Conservation (phyloP, 169 alveolate species). For the Condylostoma magnum region DNA sequence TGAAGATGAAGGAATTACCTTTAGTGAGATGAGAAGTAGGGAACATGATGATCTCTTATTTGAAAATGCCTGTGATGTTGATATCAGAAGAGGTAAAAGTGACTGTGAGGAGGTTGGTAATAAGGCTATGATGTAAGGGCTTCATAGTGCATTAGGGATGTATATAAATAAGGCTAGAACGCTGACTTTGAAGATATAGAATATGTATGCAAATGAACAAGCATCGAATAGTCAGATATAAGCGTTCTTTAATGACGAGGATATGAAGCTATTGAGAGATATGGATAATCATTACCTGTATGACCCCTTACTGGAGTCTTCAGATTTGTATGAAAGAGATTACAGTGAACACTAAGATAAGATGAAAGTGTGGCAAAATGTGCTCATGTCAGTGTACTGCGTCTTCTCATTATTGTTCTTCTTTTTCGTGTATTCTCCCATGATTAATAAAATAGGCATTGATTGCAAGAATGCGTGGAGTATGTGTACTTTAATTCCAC, state of each 20-base stretch:
- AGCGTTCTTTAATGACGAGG: not conserved
- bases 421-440: conserved; percentile 20
- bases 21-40: conserved; percentile 7
- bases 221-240: not conserved
- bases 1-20: not conserved
- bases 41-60: conserved; percentile 11
- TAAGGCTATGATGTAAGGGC: conserved; percentile 18
- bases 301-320: conserved; percentile 11
- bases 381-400: conserved; percentile 18
- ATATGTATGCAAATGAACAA: not conserved
- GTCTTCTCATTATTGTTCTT: conserved; percentile 24
- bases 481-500: conserved; percentile 28
- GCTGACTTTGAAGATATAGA: not conserved
- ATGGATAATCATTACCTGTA: conserved; percentile 13
- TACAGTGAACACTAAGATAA: conserved; percentile 7
- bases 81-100: not conserved
- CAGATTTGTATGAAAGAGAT: conserved; percentile 11
- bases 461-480: conserved; percentile 30
- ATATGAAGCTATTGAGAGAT: conserved; percentile 7
- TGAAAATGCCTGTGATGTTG: conserved; percentile 15
- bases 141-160: conserved; percentile 25
- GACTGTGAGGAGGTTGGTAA: conserved; percentile 10
- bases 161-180: conserved; percentile 1
- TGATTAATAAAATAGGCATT: conserved; percentile 5
- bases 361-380: conserved; percentile 24